A percentile compares a stretch with the other conserved stretches of the same genome.
These are phyloP conservation scores for Diaporthe ampelina DNA, from an alignment of 2,329 filamentous ascomycete species.

Conservation along the genomic window DNA sequence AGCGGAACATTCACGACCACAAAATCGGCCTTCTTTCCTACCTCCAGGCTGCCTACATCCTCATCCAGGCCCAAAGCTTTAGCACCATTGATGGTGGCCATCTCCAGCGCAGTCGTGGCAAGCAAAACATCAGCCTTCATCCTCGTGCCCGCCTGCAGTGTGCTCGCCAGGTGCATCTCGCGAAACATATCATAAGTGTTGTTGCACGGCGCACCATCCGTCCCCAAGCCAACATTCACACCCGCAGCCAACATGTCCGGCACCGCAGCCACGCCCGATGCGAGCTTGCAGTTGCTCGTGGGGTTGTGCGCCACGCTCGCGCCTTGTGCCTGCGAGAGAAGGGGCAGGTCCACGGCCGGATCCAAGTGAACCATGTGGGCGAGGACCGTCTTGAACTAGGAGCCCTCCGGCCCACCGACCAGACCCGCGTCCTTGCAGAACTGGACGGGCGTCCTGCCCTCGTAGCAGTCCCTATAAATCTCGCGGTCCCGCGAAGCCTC, in stretches of 20 bases:
- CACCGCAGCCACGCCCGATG: slow-evolving; percentile 62
- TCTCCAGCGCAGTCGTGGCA: slow-evolving; percentile 62
- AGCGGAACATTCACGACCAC: slow-evolving; percentile 44
- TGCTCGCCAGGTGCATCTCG: slow-evolving; percentile 65
- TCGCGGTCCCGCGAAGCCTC: slow-evolving; percentile 56
- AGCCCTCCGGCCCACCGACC: slow-evolving; percentile 48
- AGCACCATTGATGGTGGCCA: slow-evolving; percentile 66
- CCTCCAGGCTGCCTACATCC: slow-evolving; percentile 55
- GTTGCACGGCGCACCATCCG: slow-evolving; percentile 67
- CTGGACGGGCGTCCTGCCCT: slow-evolving; percentile 56
- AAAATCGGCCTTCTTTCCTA: slow-evolving; percentile 61
- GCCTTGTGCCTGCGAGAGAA: slow-evolving; percentile 47
- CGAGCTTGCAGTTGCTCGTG: slow-evolving; percentile 65
- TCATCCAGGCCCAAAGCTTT: slow-evolving; percentile 59
- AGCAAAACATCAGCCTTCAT: slow-evolving; percentile 58
- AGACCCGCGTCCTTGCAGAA: slow-evolving; percentile 56
- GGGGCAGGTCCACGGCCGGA: slow-evolving; percentile 43
- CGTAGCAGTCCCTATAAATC: slow-evolving; percentile 55
- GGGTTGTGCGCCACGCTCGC: slow-evolving; percentile 65
- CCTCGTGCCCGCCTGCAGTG: slow-evolving; percentile 61
- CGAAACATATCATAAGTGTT: slow-evolving; percentile 66
- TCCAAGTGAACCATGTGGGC: slow-evolving; percentile 67
- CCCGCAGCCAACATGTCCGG: slow-evolving; percentile 58
- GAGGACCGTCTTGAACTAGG: slow-evolving; percentile 56
- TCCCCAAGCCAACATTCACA: slow-evolving; percentile 64